These are phyloP conservation scores for Alternaria sp. DNA, from an alignment of 2,329 filamentous ascomycete species.

Conservation along the genomic window DNA sequence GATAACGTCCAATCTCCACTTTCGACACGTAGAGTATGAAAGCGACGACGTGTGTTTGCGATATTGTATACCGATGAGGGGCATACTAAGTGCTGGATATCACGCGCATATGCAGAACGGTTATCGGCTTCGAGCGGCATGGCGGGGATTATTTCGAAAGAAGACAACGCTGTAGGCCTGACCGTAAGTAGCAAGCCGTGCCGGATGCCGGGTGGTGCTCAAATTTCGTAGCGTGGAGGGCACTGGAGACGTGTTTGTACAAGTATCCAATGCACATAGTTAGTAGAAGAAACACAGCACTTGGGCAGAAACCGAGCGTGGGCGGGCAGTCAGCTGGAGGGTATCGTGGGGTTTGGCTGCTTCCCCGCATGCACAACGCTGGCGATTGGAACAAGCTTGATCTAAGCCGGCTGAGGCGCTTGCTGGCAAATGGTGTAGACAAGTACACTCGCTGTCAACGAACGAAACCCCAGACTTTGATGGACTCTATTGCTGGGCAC, in stretches of 20 bases:
- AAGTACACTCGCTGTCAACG: conserved; percentile 27
- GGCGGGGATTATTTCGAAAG: neutral
- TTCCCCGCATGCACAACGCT: conserved; percentile 39
- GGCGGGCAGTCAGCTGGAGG: conserved; percentile 17
- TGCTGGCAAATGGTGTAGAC: conserved; percentile 31
- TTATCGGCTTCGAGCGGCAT: neutral
- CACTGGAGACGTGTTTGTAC: neutral
- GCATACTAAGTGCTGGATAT: neutral
- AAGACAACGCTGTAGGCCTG: conserved; percentile 2
- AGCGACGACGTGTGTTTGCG: conserved; percentile 1
- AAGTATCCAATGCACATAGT: neutral
- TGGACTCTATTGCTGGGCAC: conserved; percentile 25
- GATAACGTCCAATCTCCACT: neutral
- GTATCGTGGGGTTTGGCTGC: conserved; percentile 21
- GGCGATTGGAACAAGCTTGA: conserved; percentile 32
- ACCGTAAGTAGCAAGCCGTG: conserved; percentile 16
- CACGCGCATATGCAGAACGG: neutral
- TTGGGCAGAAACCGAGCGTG: conserved; percentile 11
- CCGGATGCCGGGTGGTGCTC: conserved; percentile 8
- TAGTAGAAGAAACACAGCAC: neutral
- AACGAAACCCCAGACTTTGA: conserved; percentile 31
- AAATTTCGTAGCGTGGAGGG: neutral
- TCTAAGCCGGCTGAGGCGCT: conserved; percentile 45
- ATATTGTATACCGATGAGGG: neutral
- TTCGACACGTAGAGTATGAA: neutral